phyloP scores from a whole-genome alignment of 148 eudicot species.

The Vaccinium corymbosum region DNA sequence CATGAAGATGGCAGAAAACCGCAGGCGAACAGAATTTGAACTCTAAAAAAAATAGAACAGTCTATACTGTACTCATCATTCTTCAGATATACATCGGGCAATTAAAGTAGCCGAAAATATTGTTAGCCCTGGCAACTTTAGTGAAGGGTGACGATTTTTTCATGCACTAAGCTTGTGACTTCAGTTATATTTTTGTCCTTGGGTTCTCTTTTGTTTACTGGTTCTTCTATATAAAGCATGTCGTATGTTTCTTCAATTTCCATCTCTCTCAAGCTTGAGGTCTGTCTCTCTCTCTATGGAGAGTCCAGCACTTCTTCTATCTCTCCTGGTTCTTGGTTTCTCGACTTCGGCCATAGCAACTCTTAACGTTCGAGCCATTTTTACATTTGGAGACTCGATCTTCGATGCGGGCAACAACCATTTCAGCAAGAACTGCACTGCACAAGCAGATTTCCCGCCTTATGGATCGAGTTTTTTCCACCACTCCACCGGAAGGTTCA shows the following conservation, averaged over 20 bases:
- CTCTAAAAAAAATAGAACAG: too few species aligned
- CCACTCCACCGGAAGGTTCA: constrained; percentile 59
- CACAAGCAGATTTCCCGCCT: constrained; percentile 62
- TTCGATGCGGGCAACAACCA: constrained; percentile 65
- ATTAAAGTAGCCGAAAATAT: constrained; percentile 10
- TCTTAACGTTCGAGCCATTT: constrained; percentile 32
- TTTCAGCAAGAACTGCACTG: constrained; percentile 41
- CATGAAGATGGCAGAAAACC: too few species aligned
- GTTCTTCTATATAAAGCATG: background rate
- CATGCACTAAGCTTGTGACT: constrained; percentile 26
- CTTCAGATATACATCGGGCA: background rate
- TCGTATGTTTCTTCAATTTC: background rate
- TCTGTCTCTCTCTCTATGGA: background rate
- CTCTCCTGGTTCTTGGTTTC: constrained; percentile 19
- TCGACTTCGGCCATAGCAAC: constrained; percentile 11
- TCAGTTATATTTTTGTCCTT: constrained; percentile 19
- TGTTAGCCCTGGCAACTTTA: background rate
- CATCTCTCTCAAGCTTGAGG: background rate
- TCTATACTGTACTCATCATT: too few species aligned
- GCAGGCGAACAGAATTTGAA: too few species aligned
- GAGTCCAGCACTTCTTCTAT: constrained; percentile 11
- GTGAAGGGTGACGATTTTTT: background rate
- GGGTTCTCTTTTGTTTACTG: background rate
- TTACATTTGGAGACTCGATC: constrained; percentile 53
- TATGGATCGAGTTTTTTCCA: constrained; percentile 52